Conservation (phyloP, 257 asterid genomes). For the Dorcoceras hygrometricum region DNA sequence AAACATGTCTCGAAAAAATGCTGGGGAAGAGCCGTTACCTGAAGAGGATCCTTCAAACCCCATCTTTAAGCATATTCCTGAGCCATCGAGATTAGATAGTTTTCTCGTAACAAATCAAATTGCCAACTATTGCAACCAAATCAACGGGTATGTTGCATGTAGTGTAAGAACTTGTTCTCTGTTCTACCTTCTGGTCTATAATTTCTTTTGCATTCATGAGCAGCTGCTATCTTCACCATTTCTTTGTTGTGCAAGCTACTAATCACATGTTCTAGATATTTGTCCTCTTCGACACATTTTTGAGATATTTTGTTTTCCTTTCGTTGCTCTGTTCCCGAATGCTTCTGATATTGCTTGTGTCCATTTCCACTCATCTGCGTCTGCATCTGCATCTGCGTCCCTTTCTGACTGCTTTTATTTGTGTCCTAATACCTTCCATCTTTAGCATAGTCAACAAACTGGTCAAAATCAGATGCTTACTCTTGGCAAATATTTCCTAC, state of each 20-base stretch:
- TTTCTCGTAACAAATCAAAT: constrained; percentile 86
- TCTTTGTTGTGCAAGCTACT: background rate
- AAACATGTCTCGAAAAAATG: constrained; percentile 65
- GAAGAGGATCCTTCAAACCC: constrained; percentile 96
- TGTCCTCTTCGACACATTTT: background rate
- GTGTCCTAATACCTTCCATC: too few species aligned
- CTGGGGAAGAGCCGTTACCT: constrained; percentile 94
- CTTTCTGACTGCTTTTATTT: too few species aligned
- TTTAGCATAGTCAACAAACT: too few species aligned
- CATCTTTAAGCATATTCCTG: constrained; percentile 83
- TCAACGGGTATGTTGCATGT: constrained; percentile 64
- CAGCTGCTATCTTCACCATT: background rate
- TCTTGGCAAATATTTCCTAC: too few species aligned
- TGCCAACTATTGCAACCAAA: constrained; percentile 93
- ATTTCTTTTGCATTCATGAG: background rate
- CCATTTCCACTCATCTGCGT: too few species aligned
- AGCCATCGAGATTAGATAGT: constrained; percentile 93
- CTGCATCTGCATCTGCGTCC: too few species aligned
- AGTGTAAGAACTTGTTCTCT: background rate
- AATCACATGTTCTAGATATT: background rate
- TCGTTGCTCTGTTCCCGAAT: too few species aligned
- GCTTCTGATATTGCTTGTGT: too few species aligned
- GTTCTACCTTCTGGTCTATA: background rate
- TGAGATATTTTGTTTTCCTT: too few species aligned
- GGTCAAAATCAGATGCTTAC: too few species aligned